These are phyloP conservation scores for Powellomyces hirtus DNA, from an alignment of 192 early-diverging fungal genomes.

Conservation along the genomic window DNA sequence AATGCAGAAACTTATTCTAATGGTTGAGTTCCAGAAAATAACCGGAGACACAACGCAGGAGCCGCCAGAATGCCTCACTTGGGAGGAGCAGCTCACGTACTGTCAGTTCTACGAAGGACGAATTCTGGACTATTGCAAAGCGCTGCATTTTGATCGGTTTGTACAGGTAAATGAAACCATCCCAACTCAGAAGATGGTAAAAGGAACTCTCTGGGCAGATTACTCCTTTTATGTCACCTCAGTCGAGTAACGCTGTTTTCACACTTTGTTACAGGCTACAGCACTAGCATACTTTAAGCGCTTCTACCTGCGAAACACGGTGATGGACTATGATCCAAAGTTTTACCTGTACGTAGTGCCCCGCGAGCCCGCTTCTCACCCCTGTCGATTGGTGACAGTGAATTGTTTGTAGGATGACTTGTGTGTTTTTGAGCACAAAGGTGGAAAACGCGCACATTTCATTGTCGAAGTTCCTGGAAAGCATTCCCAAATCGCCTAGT, in stretches of 20 bases:
- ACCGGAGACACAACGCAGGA: neutral
- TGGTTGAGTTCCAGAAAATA: too few species aligned
- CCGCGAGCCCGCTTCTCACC: too few species aligned
- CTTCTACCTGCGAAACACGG: constrained; percentile 45
- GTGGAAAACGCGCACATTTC: constrained; percentile 36
- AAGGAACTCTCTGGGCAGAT: too few species aligned
- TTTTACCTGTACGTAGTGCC: constrained; percentile 39
- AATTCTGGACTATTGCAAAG: constrained; percentile 28
- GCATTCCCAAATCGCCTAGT: constrained; percentile 37
- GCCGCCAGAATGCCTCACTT: constrained; percentile 30
- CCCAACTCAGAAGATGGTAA: neutral
- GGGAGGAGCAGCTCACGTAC: constrained; percentile 35
- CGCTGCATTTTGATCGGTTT: constrained; percentile 34
- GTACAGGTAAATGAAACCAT: constrained; percentile 37
- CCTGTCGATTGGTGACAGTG: neutral
- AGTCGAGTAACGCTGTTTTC: too few species aligned
- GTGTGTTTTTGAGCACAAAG: constrained; percentile 47
- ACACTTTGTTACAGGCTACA: constrained; percentile 35
- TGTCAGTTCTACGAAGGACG: constrained; percentile 39
- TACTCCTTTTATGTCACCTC: too few species aligned
- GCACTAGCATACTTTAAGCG: constrained; percentile 48
- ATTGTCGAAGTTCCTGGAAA: constrained; percentile 40
- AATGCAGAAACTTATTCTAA: too few species aligned
- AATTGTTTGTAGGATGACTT: constrained; percentile 34
- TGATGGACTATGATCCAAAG: constrained; percentile 53